Base-by-base conservation (phyloP, 2,329 filamentous ascomycete genomes). In the Hymenoscyphus scutula region DNA sequence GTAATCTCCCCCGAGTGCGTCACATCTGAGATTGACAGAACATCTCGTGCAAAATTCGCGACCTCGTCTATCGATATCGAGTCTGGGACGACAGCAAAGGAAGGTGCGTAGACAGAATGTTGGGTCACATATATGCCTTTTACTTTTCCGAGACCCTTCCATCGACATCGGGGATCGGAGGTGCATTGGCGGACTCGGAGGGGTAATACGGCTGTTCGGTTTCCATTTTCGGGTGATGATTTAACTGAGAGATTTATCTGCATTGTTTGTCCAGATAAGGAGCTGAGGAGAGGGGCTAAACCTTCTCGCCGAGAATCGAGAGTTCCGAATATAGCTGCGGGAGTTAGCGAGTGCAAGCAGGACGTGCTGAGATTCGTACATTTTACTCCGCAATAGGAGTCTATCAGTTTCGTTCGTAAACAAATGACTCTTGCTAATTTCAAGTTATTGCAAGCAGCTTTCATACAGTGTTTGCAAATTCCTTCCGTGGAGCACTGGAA, bases 61-160 rank as follows among this genome's bases (percentile, higher is more conserved):
- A 67, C 53, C 4, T 62, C 65, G 11, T 62, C 62, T 11, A 63
- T 55, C 4, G 67, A 66, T 8, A 68, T 41, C 5, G 64, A 62
- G 1, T 51, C 41, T 29, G 67, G 65, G 1, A 67, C 55, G 30
- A 67, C 62, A 5, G 67, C 62, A 60, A 67, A 67, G 32, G 61
- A 54, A 19, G 63, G 60, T 25, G 63, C 63, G 8, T 64, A 38
- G 45, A 65, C 45, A 2, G 53, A 63, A 29, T 64, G 56, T 8
- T 60, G 58, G 4, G 67, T 67, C 53, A 68, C 53, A 11, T 66
- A 67, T 45, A 68, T 65, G 1, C 67, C 65, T 3, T 60, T 62
- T 6, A 60, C 34, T 51, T 64, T 67, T 1, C 58, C 55, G 13
- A 68, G 38, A 19, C 62, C 58, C 53, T 67, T 65, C 67, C 67